Percentiles rank a stretch among this genome's conserved stretches.
Conservation (phyloP, 2,329 filamentous ascomycete genomes). For the Penicillium psychrosexuale region DNA sequence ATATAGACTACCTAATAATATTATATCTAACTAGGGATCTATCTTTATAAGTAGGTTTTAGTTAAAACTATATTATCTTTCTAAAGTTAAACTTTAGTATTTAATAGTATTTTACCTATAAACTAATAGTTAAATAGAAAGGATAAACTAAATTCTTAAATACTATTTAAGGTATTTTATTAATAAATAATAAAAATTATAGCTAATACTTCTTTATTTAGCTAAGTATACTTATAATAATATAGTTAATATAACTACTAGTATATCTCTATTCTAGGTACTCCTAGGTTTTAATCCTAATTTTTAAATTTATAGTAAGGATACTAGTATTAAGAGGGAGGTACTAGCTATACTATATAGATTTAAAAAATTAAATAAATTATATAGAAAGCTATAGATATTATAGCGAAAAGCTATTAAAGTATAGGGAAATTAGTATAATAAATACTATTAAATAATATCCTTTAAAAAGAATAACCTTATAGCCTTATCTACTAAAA, state of each 20-base stretch:
- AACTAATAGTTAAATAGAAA: neutral
- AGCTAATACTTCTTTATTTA: neutral
- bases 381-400: no score
- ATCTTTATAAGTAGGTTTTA: neutral
- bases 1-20: neutral
- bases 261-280: neutral
- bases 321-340: no score
- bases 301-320: no score
- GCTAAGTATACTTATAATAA: neutral
- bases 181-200: neutral
- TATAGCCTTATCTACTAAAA: no score
- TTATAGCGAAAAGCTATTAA: no score
- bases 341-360: no score
- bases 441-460: no score
- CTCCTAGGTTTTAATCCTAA: neutral
- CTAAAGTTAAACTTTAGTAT: neutral
- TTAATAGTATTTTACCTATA: neutral
- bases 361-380: no score
- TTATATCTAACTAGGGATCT: neutral
- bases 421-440: no score
- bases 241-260: neutral
- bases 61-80: neutral
- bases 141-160: neutral
- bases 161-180: no score
- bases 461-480: no score